Percentiles rank a stretch among this genome's conserved stretches.
Evolutionary conservation across 192 early-diverging fungal species (phyloP).

Genomic region (Linnemannia zychae): DNA sequence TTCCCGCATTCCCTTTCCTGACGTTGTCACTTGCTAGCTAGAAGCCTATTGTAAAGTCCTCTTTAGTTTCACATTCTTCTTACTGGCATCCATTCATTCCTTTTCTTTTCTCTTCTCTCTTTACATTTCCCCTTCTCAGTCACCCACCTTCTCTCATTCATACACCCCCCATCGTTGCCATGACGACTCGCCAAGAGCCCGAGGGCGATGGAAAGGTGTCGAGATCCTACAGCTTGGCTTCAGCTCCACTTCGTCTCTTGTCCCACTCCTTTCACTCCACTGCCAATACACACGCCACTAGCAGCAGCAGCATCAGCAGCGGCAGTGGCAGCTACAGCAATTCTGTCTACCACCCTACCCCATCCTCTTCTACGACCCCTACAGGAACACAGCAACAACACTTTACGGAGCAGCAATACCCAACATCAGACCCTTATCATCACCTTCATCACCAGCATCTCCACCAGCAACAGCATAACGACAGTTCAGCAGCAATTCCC

Average conservation of each 20-base stretch:
- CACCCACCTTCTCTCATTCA: not conserved
- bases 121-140: not conserved
- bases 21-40: not conserved
- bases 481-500: not conserved
- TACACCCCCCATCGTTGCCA: conserved; percentile 8
- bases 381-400: not conserved
- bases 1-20: not conserved
- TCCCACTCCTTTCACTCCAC: conserved; percentile 56
- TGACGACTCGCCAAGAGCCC: conserved; percentile 42
- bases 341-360: not conserved
- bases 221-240: conserved; percentile 42
- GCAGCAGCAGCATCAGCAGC: conserved; percentile 9
- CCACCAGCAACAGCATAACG: not conserved
- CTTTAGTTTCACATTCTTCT: not conserved
- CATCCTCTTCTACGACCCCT: not conserved
- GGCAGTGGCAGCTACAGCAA: not conserved
- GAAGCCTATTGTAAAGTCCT: not conserved
- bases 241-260: conserved; percentile 47
- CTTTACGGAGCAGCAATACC: not conserved
- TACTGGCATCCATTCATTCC: not conserved
- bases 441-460: not conserved
- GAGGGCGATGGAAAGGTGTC: conserved; percentile 43
- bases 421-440: not conserved
- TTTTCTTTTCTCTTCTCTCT: not conserved
- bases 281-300: conserved; percentile 35